Conservation (phyloP, 2,329 filamentous ascomycete species). For the Diaporthe ampelina region DNA sequence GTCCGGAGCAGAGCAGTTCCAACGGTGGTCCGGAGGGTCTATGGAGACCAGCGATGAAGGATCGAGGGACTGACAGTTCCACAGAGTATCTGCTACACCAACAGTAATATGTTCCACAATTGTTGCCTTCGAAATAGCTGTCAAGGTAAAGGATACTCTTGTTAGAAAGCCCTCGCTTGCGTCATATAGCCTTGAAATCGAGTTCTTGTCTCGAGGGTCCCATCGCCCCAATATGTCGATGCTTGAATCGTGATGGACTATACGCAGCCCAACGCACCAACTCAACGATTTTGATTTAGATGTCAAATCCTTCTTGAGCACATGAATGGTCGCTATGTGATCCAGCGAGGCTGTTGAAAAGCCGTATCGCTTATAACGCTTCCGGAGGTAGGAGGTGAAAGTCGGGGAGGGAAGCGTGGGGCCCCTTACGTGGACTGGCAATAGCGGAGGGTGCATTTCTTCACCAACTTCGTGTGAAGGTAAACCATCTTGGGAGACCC, state of each 20-base stretch:
- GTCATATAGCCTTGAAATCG: not conserved
- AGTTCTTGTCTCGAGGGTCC: not conserved
- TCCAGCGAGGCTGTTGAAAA: constrained; percentile 1
- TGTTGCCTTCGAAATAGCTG: not conserved
- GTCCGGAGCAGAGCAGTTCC: not conserved
- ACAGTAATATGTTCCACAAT: not conserved
- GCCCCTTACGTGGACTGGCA: not conserved
- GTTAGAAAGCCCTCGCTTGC: not conserved
- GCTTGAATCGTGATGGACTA: not conserved
- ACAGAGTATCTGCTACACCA: not conserved
- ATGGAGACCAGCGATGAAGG: not conserved
- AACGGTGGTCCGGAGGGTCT: not conserved
- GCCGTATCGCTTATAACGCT: not conserved
- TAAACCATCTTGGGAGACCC: not conserved
- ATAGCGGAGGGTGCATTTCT: not conserved
- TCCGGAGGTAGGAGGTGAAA: not conserved
- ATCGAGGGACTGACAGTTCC: not conserved
- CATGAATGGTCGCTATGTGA: not conserved
- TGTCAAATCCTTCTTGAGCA: not conserved
- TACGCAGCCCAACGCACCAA: not conserved
- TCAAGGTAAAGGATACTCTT: not conserved
- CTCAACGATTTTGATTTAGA: not conserved
- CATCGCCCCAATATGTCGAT: not conserved
- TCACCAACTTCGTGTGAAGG: not conserved
- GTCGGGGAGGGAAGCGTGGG: not conserved